A percentile compares a stretch with the other conserved stretches of the same genome.
phyloP scores from a whole-genome alignment of 352 stramenopile species.

The Phytophthora pseudosyringae region DNA sequence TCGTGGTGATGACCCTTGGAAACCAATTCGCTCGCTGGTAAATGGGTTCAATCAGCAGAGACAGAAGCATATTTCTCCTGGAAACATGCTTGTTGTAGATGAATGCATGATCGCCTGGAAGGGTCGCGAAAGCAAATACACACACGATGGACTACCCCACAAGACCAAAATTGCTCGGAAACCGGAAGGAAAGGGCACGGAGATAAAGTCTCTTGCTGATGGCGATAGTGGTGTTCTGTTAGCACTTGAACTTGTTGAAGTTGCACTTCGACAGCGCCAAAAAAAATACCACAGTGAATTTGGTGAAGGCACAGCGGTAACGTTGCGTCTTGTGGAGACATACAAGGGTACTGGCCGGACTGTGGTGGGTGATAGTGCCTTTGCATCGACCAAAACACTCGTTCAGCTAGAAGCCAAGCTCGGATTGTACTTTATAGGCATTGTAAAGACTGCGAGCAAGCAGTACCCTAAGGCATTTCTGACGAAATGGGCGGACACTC shows the following conservation, averaged over 20 bases:
- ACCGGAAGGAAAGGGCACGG: background rate
- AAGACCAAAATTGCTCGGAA: constrained; percentile 1
- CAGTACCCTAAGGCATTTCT: background rate
- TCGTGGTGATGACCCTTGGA: background rate
- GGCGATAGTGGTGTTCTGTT: background rate
- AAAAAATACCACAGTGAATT: background rate
- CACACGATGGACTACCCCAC: background rate
- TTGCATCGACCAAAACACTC: background rate
- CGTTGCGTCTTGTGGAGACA: background rate
- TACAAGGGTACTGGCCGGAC: background rate
- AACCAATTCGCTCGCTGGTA: background rate
- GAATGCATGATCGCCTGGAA: constrained; percentile 12
- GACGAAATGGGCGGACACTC: background rate
- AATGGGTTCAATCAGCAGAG: background rate
- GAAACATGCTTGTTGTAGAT: background rate
- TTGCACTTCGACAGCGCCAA: background rate
- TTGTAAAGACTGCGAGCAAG: background rate
- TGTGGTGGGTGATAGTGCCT: background rate
- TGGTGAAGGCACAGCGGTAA: background rate
- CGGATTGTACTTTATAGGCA: background rate
- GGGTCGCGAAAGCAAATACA: background rate
- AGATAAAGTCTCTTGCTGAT: constrained; percentile 2
- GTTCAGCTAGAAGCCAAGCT: background rate
- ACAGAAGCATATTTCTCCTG: too few species aligned
- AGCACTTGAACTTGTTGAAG: background rate